Evolutionary conservation across 2,329 filamentous ascomycete species (phyloP), one percentile per base, ranked within the genome.

Genomic region (Penicillium sp.): DNA sequence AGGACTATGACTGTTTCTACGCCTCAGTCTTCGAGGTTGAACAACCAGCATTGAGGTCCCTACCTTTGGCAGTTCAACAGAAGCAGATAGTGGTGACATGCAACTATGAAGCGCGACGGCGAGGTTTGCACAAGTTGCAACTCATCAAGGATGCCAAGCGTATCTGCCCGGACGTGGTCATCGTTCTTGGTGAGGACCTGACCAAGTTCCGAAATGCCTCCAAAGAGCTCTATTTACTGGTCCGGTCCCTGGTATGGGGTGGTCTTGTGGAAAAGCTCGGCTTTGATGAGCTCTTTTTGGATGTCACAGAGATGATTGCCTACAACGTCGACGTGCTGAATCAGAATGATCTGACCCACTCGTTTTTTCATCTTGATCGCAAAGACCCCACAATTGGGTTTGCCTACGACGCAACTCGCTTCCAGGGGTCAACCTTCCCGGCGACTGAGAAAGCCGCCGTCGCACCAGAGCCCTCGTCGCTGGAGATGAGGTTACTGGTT

Each of bases 71-170:
- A 34, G 86, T 96, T 54, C 89, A 92, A 72, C 92, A 97, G 74
- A 97, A 97, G 75, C 90, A 92, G 70, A 96, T 97, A 51, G 81
- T 94, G 39, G 90, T 92, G 21, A 96, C 92, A 4, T 95, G 90
- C 81, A 97, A 97, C 75, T 97, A 97, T 72, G 90, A 89, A 69
- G 93, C 93, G 21, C 86, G 93, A 34, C 78, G 85, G 48, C 82
- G 83, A 56, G 82, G 77, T 9, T 59, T 80, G 41, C 71, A 83
- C 71, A 97, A 99, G 77, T 81, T 97, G 56, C 92, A 95, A 80
- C 83, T 91, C 59, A 86, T 97, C 68, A 83, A 81, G 49, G 91
- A 97, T 58, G 94, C 93, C 4, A 89, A 84, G 73, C 85, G 81
- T 63, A 72, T 87, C 27, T 96, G 92, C 62, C 92, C 92, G 0